These are phyloP conservation scores for Chaetomiaceae sp. DNA, from an alignment of 2,329 filamentous ascomycete genomes.

Conservation along the genomic window DNA sequence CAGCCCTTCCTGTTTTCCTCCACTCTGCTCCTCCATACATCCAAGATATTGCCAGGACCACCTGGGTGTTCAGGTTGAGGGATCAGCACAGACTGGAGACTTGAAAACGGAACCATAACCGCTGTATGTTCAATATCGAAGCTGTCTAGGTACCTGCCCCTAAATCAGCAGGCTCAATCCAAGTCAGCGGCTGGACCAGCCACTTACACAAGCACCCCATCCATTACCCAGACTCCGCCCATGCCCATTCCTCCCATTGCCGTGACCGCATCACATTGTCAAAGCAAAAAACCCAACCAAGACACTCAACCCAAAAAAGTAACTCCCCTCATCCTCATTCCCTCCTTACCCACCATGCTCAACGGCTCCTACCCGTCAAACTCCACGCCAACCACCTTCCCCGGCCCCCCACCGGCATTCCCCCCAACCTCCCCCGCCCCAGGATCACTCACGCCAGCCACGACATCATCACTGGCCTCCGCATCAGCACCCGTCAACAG, in stretches of 20 bases:
- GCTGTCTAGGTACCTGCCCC: neutral
- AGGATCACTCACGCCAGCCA: slow-evolving; percentile 4
- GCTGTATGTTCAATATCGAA: neutral
- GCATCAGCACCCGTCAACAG: slow-evolving; percentile 71
- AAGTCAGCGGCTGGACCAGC: neutral
- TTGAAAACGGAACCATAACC: neutral
- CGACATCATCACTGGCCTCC: slow-evolving; percentile 42
- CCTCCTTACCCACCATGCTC: neutral
- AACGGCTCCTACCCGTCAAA: slow-evolving; percentile 29
- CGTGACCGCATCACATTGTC: neutral
- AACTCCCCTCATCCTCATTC: neutral
- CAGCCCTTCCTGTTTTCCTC: too few relatives aligned
- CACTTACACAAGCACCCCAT: neutral
- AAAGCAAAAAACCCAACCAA: neutral
- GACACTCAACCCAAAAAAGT: neutral
- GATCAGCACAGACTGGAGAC: neutral
- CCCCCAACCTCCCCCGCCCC: slow-evolving; percentile 2
- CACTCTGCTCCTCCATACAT: too few relatives aligned
- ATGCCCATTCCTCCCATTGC: neutral
- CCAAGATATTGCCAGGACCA: too few relatives aligned
- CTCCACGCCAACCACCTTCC: slow-evolving; percentile 27
- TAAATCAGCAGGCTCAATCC: neutral
- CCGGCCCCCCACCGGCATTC: slow-evolving; percentile 24
- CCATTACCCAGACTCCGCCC: neutral
- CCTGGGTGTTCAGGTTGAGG: too few relatives aligned